Percentiles rank a stretch among this genome's conserved stretches.
phyloP scores from a whole-genome alignment of 2,329 filamentous ascomycete genomes.

The Trichoderma endophyticum region DNA sequence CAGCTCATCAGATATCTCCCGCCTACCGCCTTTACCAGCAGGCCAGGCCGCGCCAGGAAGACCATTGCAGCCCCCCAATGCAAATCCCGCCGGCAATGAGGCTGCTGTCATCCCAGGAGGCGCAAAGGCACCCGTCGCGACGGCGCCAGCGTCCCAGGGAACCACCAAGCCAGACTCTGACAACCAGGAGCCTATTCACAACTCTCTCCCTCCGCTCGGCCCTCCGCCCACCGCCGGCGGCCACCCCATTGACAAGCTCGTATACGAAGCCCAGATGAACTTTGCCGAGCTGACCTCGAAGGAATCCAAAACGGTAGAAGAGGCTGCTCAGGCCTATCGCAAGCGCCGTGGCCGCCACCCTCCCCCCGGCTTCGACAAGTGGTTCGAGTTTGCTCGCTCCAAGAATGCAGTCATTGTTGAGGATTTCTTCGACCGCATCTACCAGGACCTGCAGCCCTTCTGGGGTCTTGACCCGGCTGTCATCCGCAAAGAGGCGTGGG shows the following conservation, averaged over 20 bases:
- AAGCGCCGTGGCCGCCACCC: slow-evolving; percentile 58
- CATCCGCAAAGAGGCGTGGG: slow-evolving; percentile 50
- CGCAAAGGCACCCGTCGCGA: background rate
- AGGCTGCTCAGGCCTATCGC: slow-evolving; percentile 58
- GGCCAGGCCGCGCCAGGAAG: background rate
- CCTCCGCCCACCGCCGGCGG: slow-evolving; percentile 3
- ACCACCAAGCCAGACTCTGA: background rate
- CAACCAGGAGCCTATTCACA: slow-evolving; percentile 2
- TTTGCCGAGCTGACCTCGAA: slow-evolving; percentile 40
- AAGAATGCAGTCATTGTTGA: slow-evolving; percentile 56
- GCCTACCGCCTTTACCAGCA: background rate
- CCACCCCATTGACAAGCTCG: slow-evolving; percentile 54
- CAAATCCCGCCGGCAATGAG: background rate
- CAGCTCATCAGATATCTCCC: slow-evolving; percentile 22
- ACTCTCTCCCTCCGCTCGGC: slow-evolving; percentile 1
- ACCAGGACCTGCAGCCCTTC: slow-evolving; percentile 58
- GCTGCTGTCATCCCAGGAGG: background rate
- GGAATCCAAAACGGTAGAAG: slow-evolving; percentile 48
- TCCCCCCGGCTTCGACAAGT: slow-evolving; percentile 59
- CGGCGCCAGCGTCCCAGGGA: background rate
- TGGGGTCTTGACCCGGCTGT: slow-evolving; percentile 49
- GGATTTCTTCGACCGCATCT: slow-evolving; percentile 62
- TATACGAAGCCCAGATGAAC: slow-evolving; percentile 43
- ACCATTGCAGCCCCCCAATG: background rate
- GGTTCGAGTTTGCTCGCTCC: slow-evolving; percentile 55